Base-by-base conservation (phyloP, 129 eudicot species). In the Artemisia argyi region DNA sequence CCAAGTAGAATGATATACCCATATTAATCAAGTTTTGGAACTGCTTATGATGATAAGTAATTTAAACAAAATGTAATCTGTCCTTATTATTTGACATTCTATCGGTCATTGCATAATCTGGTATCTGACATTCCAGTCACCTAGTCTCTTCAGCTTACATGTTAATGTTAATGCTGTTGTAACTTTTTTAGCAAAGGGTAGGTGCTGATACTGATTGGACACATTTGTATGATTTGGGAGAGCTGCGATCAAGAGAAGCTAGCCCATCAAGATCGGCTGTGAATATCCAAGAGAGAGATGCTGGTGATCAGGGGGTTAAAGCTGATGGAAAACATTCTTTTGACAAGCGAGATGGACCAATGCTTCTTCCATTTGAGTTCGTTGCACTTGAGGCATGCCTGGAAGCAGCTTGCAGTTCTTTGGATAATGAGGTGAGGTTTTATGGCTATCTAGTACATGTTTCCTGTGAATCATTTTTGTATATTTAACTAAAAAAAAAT, bases 151-250 rank as follows among this genome's bases (percentile, higher is more conserved):
- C 46, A 39, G 28, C 15, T 20, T 22, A n/a, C 55, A 35, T 59
- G 16, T 42, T 71, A 26, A 30, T n/a, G 2, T 55, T 75, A 32
- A 18, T 71, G 17, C 8, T 65, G 10, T 17, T 64, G 46, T 18
- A 64, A 64, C 67, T 28, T 55, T 28, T 63, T 46, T 78, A 93
- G 98, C 91, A 81, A 79, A 83, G 84, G 71, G 81, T 54, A 5
- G 76, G 72, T 71, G 85, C 71, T 24, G 81, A 86, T 67, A 65
- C 82, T 48, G 83, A 81, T 68, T 94, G 97, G 99, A 59, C 84
- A 35, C 86, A 88, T 78, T 74, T 94, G 76, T 94, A 90, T 78
- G 97, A 88, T 83, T 61, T 94, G 76, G 93, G 84, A 18, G 97
- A 75, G 71, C 77, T 89, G 19, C 89, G 77, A 17, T 90, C 97